Conservation (phyloP, 2,329 filamentous ascomycete genomes). For the Sphaerostilbella broomeana region DNA sequence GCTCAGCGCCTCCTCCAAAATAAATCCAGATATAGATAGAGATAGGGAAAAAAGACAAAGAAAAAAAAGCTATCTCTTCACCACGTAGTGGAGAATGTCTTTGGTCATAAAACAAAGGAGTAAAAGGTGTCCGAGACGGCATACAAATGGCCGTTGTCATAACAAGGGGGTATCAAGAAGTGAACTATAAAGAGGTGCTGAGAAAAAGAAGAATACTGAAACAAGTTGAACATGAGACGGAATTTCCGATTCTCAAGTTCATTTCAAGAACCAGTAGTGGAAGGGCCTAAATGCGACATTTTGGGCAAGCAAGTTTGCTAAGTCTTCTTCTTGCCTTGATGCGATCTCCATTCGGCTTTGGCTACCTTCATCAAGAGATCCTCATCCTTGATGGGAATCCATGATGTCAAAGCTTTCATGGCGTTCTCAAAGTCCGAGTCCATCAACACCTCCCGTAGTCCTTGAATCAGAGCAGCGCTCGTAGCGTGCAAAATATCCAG, state of each 20-base stretch:
- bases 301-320: constrained; percentile 27
- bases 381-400: constrained; percentile 90
- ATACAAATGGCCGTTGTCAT: constrained; percentile 8
- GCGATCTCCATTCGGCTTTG: constrained; percentile 74
- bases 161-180: constrained; percentile 8
- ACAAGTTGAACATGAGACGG: constrained; percentile 10
- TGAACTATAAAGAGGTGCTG: neutral
- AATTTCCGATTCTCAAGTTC: neutral
- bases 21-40: constrained; percentile 12
- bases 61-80: too few relatives aligned
- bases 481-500: constrained; percentile 87
- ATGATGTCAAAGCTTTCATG: constrained; percentile 94
- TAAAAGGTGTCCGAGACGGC: constrained; percentile 1
- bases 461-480: constrained; percentile 83
- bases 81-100: neutral
- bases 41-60: constrained; percentile 10
- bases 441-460: constrained; percentile 77
- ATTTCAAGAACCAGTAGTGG: neutral
- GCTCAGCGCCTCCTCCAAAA: constrained; percentile 11
- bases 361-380: constrained; percentile 88
- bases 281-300: constrained; percentile 17
- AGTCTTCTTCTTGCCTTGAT: constrained; percentile 41
- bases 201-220: constrained; percentile 12
- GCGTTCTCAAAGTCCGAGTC: constrained; percentile 95
- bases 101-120: constrained; percentile 7